Conservation (phyloP, 805 yeast genomes). For the Wickerhamiella sorbophila region DNA sequence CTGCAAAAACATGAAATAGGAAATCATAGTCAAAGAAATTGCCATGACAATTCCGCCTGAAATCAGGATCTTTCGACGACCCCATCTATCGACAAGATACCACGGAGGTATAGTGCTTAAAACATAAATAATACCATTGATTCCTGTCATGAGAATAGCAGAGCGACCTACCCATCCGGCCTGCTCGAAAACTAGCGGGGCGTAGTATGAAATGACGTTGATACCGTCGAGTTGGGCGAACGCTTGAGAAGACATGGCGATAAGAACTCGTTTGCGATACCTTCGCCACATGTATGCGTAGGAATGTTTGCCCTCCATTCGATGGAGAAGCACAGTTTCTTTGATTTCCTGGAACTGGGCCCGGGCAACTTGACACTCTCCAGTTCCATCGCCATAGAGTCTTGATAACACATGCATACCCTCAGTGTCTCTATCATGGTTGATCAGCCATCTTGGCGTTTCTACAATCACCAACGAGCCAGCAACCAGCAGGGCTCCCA, state of each 20-base stretch:
- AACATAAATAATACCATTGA: constrained; percentile 47
- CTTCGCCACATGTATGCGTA: constrained; percentile 62
- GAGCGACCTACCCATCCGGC: constrained; percentile 89
- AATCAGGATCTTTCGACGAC: constrained; percentile 69
- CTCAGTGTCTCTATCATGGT: constrained; percentile 63
- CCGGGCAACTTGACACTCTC: constrained; percentile 51
- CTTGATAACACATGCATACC: constrained; percentile 78
- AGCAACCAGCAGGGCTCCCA: constrained; percentile 50
- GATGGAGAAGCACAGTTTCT: constrained; percentile 57
- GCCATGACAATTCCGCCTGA: constrained; percentile 77
- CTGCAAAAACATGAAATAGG: constrained; percentile 43
- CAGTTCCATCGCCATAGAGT: constrained; percentile 64
- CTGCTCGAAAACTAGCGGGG: constrained; percentile 84
- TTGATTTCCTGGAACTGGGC: constrained; percentile 69
- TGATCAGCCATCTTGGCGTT: constrained; percentile 81
- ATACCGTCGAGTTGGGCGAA: constrained; percentile 92
- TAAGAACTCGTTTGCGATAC: constrained; percentile 62
- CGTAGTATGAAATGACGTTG: constrained; percentile 83
- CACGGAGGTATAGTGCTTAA: constrained; percentile 74
- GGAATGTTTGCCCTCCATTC: constrained; percentile 68
- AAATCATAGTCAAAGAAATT: constrained; percentile 45
- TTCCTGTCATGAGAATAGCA: constrained; percentile 84
- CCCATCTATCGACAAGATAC: constrained; percentile 84
- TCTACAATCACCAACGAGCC: constrained; percentile 77
- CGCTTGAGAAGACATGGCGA: constrained; percentile 82